Base-by-base conservation (phyloP, 2,329 filamentous ascomycete genomes). In the Fusarium veterinarium region DNA sequence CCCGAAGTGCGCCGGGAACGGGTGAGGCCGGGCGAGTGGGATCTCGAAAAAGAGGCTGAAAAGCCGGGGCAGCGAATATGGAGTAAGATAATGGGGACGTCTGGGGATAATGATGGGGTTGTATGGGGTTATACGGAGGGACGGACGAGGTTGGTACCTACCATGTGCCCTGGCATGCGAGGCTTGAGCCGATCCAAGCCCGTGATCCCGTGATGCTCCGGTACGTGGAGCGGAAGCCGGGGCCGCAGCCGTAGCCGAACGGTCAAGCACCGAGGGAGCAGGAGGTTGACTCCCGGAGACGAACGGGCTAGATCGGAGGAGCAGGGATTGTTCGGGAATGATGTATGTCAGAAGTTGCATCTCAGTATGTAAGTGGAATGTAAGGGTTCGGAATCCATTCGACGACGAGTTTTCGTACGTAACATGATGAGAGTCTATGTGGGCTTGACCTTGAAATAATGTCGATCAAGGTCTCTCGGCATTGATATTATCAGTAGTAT, bases 181-280 rank as follows among this genome's bases (percentile, higher is more conserved):
- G 62, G 73, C 72, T 70, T 68, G 64, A 76, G 74, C 74, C 75
- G 74, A 71, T 59, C 66, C 72, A 76, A 76, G 56, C 70, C 75
- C 72, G 72, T 74, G 74, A 77, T 75, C 74, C 76, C 76, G 76
- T 77, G 76, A 77, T 77, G 64, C 76, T 76, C 76, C 76, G 76
- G 74, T 66, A 68, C 68, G 73, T 76, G 76, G 75, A 76, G 75
- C 69, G 70, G 67, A 60, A 52, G 70, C 73, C 70, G 67, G 73
- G 67, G 65, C 63, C 55, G 69, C 55, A 71, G 58, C 75, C 65
- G 75, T 76, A 76, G 66, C 76, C 74, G 74, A 77, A 74, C 74
- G 71, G 74, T 75, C 64, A 76, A 67, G 68, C 60, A 64, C 60
- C 56, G 62, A 67, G 60, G 41, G 45, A 45, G 31, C 31, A 64